Percentiles rank a stretch among this genome's conserved stretches.
Evolutionary conservation across 2,329 filamentous ascomycete genomes (phyloP).

Genomic region (Fusarium illudens): DNA sequence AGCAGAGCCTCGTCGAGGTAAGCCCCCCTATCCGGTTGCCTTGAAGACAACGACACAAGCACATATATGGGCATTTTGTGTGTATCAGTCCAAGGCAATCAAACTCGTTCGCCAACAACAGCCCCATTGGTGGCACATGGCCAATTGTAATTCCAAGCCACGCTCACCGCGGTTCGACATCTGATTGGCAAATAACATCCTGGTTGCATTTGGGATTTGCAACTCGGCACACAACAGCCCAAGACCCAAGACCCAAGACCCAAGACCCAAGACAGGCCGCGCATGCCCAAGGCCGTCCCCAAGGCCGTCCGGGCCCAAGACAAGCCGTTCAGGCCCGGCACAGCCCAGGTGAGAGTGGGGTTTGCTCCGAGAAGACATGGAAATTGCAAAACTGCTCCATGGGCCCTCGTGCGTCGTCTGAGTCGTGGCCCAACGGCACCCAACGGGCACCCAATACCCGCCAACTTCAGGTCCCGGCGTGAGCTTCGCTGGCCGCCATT

Average conservation of each 20-base stretch:
- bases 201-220: background rate
- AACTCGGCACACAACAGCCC: background rate
- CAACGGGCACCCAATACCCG: constrained; percentile 29
- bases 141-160: constrained; percentile 8
- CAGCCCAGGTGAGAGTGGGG: constrained; percentile 15
- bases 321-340: background rate
- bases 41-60: background rate
- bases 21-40: constrained; percentile 18
- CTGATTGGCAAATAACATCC: background rate
- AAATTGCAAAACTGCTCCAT: constrained; percentile 26
- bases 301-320: background rate
- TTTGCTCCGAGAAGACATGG: constrained; percentile 19
- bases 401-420: constrained; percentile 1
- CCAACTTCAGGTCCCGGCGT: constrained; percentile 30
- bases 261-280: too few species aligned
- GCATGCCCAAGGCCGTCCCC: background rate
- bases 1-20: constrained; percentile 28
- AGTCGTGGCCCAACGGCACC: constrained; percentile 31
- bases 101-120: background rate
- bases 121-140: background rate
- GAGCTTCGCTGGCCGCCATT: constrained; percentile 23
- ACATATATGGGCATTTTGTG: background rate
- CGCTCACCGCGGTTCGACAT: background rate
- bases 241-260: background rate
- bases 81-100: background rate